These are phyloP conservation scores for Cladosporium austrohemisphaericum DNA, from an alignment of 2,329 filamentous ascomycete genomes.

Conservation along the genomic window DNA sequence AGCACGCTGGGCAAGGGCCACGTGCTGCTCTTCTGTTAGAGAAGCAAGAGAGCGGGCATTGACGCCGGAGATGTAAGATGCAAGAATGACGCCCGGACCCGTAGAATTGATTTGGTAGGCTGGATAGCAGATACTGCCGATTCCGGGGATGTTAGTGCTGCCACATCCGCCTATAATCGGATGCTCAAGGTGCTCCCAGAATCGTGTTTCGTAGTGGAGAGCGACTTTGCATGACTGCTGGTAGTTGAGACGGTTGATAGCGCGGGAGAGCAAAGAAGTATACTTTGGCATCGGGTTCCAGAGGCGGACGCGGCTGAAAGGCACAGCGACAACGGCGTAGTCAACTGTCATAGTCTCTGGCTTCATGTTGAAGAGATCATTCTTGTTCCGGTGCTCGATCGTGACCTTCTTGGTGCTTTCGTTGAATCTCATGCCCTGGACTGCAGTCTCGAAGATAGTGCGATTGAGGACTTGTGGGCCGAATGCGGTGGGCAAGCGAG, in stretches of 20 bases:
- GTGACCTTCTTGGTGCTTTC: constrained; percentile 51
- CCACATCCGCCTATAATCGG: constrained; percentile 64
- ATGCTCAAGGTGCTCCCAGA: constrained; percentile 52
- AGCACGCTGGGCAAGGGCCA: constrained; percentile 59
- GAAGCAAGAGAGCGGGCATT: constrained; percentile 45
- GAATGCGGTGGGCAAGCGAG: constrained; percentile 60
- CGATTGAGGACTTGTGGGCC: constrained; percentile 57
- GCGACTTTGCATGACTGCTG: constrained; percentile 55
- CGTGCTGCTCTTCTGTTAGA: constrained; percentile 57
- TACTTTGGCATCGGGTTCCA: constrained; percentile 55
- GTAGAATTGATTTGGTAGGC: constrained; percentile 63
- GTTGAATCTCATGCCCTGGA: constrained; percentile 56
- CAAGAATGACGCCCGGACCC: constrained; percentile 60
- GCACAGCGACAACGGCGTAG: constrained; percentile 63
- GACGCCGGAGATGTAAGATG: constrained; percentile 52
- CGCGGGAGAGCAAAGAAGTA: constrained; percentile 47
- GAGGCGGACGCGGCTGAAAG: constrained; percentile 61
- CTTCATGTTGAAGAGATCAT: constrained; percentile 39
- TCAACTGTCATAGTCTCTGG: constrained; percentile 55
- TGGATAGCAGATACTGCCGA: constrained; percentile 64
- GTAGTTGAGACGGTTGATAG: constrained; percentile 50
- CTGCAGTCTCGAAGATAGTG: constrained; percentile 54
- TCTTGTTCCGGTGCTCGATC: constrained; percentile 53
- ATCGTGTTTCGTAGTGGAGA: constrained; percentile 64
- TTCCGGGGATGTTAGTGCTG: constrained; percentile 57